Evolutionary conservation across 2,329 filamentous ascomycete genomes (phyloP).

Genomic region (Myriosclerotinia duriaeana): DNA sequence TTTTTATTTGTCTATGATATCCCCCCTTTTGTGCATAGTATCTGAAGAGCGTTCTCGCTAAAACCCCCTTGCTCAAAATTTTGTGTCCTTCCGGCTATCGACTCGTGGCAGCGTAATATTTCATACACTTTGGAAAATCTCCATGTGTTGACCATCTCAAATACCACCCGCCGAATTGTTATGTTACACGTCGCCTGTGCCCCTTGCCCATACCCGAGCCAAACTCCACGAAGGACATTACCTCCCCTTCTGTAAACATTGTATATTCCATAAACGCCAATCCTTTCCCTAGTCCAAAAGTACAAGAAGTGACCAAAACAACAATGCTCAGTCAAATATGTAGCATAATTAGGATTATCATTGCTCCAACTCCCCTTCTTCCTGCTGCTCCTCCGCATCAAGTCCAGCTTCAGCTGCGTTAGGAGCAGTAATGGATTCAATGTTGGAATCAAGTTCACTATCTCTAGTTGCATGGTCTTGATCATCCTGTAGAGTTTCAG

Average conservation of each 20-base stretch:
- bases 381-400: not conserved
- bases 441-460: not conserved
- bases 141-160: not conserved
- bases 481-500: not conserved
- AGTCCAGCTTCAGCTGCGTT: not conserved
- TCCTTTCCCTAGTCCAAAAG: conserved; percentile 9
- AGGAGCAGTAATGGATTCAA: not conserved
- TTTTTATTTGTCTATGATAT: not conserved
- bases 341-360: not conserved
- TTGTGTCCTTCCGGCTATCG: not conserved
- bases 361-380: conserved; percentile 17
- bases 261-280: conserved; percentile 7
- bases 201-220: not conserved
- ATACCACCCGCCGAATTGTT: not conserved
- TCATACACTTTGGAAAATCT: not conserved
- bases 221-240: conserved; percentile 6
- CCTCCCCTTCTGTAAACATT: not conserved
- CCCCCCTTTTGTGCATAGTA: not conserved
- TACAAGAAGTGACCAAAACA: conserved; percentile 13
- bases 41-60: not conserved
- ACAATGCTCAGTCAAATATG: conserved; percentile 1
- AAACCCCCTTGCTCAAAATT: not conserved
- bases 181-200: conserved; percentile 7
- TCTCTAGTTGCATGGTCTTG: not conserved
- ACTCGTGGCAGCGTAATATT: not conserved